phyloP scores from a whole-genome alignment of 2,329 filamentous ascomycete species.

The Simplicillium sp. region DNA sequence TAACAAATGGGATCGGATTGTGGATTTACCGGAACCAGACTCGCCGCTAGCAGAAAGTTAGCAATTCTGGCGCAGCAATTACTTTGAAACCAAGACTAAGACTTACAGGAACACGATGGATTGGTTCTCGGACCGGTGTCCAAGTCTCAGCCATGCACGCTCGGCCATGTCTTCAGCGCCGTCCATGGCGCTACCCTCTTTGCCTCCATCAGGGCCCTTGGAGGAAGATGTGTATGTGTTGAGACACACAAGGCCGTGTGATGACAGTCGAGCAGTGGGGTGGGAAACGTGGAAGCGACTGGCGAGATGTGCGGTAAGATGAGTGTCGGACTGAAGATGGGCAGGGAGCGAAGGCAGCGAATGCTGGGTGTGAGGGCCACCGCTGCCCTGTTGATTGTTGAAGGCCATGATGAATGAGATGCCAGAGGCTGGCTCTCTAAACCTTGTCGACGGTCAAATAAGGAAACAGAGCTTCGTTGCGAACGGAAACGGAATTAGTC shows the following conservation, averaged over 20 bases:
- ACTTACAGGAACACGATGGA: constrained; percentile 86
- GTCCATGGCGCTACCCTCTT: constrained; percentile 84
- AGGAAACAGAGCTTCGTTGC: neutral
- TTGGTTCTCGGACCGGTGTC: constrained; percentile 86
- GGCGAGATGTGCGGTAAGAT: constrained; percentile 73
- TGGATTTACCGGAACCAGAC: constrained; percentile 93
- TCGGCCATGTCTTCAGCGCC: constrained; percentile 88
- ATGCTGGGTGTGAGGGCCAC: constrained; percentile 62
- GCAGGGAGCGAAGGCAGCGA: constrained; percentile 82
- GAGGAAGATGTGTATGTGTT: constrained; percentile 91
- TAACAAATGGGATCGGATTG: constrained; percentile 79
- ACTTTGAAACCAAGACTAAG: neutral
- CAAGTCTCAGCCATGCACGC: constrained; percentile 75
- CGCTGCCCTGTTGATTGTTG: constrained; percentile 46
- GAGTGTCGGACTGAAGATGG: constrained; percentile 69
- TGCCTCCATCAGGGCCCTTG: constrained; percentile 81
- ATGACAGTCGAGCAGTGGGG: constrained; percentile 81
- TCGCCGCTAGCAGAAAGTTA: constrained; percentile 58
- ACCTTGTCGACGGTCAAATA: no score
- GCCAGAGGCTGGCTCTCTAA: constrained; percentile 17
- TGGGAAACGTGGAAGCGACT: constrained; percentile 87
- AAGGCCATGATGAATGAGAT: constrained; percentile 46
- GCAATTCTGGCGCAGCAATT: constrained; percentile 11
- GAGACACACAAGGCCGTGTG: constrained; percentile 80
- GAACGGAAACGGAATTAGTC: constrained; percentile 2